phyloP scores from a whole-genome alignment of 208 protist genomes.

The Trypanosoma grayi region DNA sequence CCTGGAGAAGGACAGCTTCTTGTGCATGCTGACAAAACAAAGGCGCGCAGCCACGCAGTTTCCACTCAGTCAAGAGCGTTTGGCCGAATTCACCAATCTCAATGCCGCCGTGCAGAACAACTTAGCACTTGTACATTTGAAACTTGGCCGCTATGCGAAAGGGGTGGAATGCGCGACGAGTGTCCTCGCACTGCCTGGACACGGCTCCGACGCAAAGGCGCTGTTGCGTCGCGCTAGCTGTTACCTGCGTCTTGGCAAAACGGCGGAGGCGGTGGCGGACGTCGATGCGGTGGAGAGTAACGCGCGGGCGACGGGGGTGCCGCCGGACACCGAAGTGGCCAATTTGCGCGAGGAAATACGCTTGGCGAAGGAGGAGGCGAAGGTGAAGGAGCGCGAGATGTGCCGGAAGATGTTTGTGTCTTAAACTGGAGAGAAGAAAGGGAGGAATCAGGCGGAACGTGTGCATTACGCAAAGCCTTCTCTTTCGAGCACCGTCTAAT shows the following conservation, averaged over 20 bases:
- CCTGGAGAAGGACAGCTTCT: slow-evolving; percentile 8
- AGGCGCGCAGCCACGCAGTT: not conserved
- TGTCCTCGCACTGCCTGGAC: slow-evolving; percentile 30
- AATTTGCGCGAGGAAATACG: slow-evolving; percentile 21
- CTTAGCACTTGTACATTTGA: slow-evolving; percentile 44
- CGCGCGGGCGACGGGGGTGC: not conserved
- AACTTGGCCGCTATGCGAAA: slow-evolving; percentile 46
- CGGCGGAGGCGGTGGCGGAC: slow-evolving; percentile 41
- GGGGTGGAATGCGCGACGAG: slow-evolving; percentile 37
- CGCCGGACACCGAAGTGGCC: slow-evolving; percentile 21
- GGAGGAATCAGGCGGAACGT: not conserved
- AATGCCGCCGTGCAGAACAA: slow-evolving; percentile 52
- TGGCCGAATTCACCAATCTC: slow-evolving; percentile 28
- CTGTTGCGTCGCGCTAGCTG: slow-evolving; percentile 59
- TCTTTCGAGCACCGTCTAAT: no score
- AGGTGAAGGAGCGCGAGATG: slow-evolving; percentile 41
- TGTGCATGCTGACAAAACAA: slow-evolving; percentile 15
- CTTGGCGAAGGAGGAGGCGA: slow-evolving; percentile 15
- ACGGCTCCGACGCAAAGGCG: slow-evolving; percentile 39
- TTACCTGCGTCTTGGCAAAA: slow-evolving; percentile 28
- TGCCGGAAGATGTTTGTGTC: slow-evolving; percentile 60
- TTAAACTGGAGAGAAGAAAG: not conserved
- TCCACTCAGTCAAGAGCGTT: slow-evolving; percentile 6
- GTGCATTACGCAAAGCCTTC: not conserved
- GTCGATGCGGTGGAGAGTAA: slow-evolving; percentile 21